phyloP scores from a whole-genome alignment of 2,329 filamentous ascomycete species.

The Aspergillus udagawae region DNA sequence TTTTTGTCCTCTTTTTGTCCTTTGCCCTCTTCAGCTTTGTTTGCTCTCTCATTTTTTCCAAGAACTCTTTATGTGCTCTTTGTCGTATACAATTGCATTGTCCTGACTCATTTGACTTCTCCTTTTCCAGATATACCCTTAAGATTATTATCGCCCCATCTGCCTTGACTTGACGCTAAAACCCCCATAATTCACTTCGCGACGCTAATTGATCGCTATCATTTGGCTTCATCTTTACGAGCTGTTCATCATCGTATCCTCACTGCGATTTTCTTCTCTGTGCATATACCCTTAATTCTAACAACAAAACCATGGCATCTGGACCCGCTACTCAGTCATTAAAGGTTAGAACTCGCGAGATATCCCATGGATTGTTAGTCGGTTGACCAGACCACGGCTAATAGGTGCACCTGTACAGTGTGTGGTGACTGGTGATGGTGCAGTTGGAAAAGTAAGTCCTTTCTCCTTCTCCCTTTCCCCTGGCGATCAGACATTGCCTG shows the following conservation, averaged over 20 bases:
- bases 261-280: constrained; percentile 7
- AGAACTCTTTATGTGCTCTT: not conserved
- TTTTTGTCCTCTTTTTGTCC: not conserved
- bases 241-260: constrained; percentile 6
- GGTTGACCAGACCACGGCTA: constrained; percentile 26
- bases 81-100: not conserved
- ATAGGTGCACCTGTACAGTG: constrained; percentile 59
- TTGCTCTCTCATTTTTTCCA: not conserved
- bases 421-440: constrained; percentile 98
- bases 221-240: not conserved
- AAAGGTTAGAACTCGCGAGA: constrained; percentile 60
- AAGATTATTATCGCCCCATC: not conserved
- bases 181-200: not conserved
- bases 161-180: not conserved
- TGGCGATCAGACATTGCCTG: not conserved
- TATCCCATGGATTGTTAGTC: constrained; percentile 6
- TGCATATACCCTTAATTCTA: constrained; percentile 16
- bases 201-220: not conserved
- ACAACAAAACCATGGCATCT: constrained; percentile 59
- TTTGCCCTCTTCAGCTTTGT: not conserved
- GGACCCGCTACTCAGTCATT: constrained; percentile 83
- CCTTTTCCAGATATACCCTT: not conserved
- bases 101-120: not conserved
- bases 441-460: constrained; percentile 84
- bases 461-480: constrained; percentile 8